A percentile compares a stretch with the other conserved stretches of the same genome.
Evolutionary conservation across 1,139 yeast genomes (phyloP).

Genomic region (Blastobotrys indianensis): DNA sequence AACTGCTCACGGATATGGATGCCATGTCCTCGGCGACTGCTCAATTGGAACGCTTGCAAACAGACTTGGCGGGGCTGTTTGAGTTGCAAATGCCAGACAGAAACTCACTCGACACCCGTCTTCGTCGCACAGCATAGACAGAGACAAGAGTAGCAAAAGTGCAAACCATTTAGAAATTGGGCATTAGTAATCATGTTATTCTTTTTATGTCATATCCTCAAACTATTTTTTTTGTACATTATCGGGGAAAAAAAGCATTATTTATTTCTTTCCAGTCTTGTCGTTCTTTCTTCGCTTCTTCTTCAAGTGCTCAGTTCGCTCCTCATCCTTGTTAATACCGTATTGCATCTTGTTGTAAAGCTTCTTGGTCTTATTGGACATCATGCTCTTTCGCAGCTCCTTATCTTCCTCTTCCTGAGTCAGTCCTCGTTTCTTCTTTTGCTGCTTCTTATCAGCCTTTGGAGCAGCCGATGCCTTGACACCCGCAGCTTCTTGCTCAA

Average conservation of each 20-base stretch:
- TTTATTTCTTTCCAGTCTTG: conserved; percentile 52
- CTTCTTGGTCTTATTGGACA: conserved; percentile 94
- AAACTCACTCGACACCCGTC: conserved; percentile 57
- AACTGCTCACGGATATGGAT: conserved; percentile 70
- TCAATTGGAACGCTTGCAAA: conserved; percentile 56
- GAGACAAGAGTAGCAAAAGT: neutral
- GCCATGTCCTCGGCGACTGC: conserved; percentile 59
- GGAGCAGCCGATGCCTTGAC: conserved; percentile 60
- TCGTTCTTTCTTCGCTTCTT: conserved; percentile 75
- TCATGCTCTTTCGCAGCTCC: conserved; percentile 89
- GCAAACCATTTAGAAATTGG: neutral
- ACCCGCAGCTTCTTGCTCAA: conserved; percentile 88
- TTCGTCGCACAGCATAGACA: neutral
- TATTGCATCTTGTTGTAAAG: conserved; percentile 93
- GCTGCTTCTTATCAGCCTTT: conserved; percentile 27
- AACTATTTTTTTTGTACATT: neutral
- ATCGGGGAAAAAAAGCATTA: neutral
- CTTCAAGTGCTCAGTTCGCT: conserved; percentile 64
- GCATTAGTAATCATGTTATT: neutral
- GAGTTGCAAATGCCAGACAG: conserved; percentile 71
- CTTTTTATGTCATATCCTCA: neutral
- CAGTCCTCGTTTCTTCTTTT: conserved; percentile 32
- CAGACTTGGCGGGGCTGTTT: conserved; percentile 59
- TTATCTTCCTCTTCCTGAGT: conserved; percentile 67
- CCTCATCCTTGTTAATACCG: conserved; percentile 80